phyloP scores from a whole-genome alignment of 2,329 filamentous ascomycete species.

The Talaromyces sp. region DNA sequence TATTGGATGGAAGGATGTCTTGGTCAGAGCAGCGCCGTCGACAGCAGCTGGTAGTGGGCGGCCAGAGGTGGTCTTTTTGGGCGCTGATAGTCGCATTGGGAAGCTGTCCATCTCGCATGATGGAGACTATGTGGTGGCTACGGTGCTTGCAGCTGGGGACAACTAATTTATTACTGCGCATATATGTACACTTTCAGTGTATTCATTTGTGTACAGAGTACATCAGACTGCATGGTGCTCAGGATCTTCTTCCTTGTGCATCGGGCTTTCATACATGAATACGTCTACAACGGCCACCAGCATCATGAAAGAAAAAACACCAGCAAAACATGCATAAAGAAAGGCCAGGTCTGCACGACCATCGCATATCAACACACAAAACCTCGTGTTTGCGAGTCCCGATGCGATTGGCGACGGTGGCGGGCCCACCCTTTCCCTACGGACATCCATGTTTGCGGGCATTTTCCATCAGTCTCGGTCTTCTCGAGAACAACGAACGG shows the following conservation, averaged over 20 bases:
- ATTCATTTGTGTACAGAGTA: background rate
- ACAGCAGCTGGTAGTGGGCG: constrained; percentile 21
- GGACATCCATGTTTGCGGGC: background rate
- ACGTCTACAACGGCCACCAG: background rate
- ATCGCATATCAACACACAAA: background rate
- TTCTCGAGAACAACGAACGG: background rate
- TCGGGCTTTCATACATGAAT: background rate
- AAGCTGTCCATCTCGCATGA: constrained; percentile 84
- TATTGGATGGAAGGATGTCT: constrained; percentile 60
- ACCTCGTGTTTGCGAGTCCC: background rate
- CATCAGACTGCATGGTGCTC: background rate
- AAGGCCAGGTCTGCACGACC: background rate
- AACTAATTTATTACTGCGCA: background rate
- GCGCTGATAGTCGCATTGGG: constrained; percentile 50
- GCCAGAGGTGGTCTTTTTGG: constrained; percentile 36
- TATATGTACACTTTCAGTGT: background rate
- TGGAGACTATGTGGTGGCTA: constrained; percentile 65
- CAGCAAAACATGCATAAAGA: background rate
- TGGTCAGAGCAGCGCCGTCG: constrained; percentile 28
- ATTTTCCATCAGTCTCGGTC: background rate
- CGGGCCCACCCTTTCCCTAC: background rate
- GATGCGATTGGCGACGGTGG: background rate
- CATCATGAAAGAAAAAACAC: background rate
- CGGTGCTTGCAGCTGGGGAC: constrained; percentile 32
- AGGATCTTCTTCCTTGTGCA: background rate